A percentile compares a stretch with the other conserved stretches of the same genome.
phyloP scores from a whole-genome alignment of 805 yeast genomes.

The Kluyveromyces siamensis region DNA sequence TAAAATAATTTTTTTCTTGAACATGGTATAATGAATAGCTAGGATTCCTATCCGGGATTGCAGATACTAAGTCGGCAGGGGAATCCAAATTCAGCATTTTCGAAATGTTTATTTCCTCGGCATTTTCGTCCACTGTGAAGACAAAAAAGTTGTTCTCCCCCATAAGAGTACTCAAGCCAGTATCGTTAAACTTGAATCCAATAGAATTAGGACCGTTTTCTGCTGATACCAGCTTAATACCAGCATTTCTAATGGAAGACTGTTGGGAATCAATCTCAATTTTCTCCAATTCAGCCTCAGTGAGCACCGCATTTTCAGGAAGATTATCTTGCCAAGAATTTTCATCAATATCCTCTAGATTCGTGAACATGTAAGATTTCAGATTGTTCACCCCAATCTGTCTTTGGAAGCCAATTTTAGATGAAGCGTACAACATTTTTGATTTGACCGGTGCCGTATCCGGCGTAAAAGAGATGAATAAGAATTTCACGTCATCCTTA shows the following conservation, averaged over 20 bases:
- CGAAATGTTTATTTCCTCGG: constrained; percentile 40
- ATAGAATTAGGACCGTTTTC: constrained; percentile 6
- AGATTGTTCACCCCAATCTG: constrained; percentile 52
- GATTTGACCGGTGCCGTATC: constrained; percentile 71
- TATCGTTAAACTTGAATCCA: constrained; percentile 17
- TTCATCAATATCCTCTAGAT: constrained; percentile 23
- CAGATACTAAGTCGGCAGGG: constrained; percentile 24
- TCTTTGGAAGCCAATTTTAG: constrained; percentile 66
- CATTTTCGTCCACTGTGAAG: constrained; percentile 40
- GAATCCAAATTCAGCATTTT: constrained; percentile 15
- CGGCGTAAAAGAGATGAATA: constrained; percentile 78
- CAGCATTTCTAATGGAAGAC: constrained; percentile 11
- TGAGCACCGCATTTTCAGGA: constrained; percentile 10
- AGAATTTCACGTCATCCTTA: constrained; percentile 21
- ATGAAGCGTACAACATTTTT: constrained; percentile 92
- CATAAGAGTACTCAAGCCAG: constrained; percentile 10
- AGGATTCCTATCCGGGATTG: constrained; percentile 37
- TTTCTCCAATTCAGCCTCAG: constrained; percentile 21
- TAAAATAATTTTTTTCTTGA: constrained; percentile 41
- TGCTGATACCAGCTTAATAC: neutral
- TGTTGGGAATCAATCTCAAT: constrained; percentile 23
- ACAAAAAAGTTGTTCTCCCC: constrained; percentile 35
- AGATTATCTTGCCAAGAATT: constrained; percentile 7
- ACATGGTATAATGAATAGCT: constrained; percentile 50
- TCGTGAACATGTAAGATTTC: constrained; percentile 28